Evolutionary conservation across 257 asterid genomes (phyloP), one percentile per base, ranked within the genome.

Genomic region (Plantago elongata): DNA sequence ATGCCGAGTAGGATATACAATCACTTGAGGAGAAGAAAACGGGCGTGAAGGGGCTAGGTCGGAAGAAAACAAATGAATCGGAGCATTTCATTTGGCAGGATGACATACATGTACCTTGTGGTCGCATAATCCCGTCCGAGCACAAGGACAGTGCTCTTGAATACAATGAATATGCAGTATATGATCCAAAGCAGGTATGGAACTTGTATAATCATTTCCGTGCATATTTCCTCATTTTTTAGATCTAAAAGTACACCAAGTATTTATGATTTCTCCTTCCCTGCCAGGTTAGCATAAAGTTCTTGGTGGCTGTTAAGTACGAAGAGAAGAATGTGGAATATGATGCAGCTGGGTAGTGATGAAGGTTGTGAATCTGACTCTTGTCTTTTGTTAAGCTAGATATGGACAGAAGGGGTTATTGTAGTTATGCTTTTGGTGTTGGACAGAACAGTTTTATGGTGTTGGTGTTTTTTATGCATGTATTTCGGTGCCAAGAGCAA

Each of bases 41-140:
- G 0, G 97, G 95, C 54, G 94, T 78, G 9, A 80, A 76, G 48
- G 96, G 86, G 18, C 68, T 69, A 1, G 97, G 99, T n/a, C 60
- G 77, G 44, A 93, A 76, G 96, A 80, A 51, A 63, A 82, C 97
- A 0, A 86, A 89, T 8, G 97, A 87, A 38, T 67, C 87, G 0
- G 99, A 89, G 76, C 97, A 93, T 59, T 76, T 87, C 2, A 54
- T 64, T 0, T 93, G 99, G 99, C 79, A 80, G 57, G 90, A 80
- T 17, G 83, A 85, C 64, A 78, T 93, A 17, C 83, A 76, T 67
- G 92, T 93, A 50, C 99, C 96, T 0, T 80, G 94, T 12, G 99
- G 99, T 6, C 69, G 49, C 15, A 69, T 93, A 45, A 58, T 82
- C 45, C 79, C 79, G 0, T 89, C 97, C 0, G 82, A 79, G 30